Evolutionary conservation across 1,284 basidiomycete genomes (phyloP).

Genomic region (Sphagnurus paluster): DNA sequence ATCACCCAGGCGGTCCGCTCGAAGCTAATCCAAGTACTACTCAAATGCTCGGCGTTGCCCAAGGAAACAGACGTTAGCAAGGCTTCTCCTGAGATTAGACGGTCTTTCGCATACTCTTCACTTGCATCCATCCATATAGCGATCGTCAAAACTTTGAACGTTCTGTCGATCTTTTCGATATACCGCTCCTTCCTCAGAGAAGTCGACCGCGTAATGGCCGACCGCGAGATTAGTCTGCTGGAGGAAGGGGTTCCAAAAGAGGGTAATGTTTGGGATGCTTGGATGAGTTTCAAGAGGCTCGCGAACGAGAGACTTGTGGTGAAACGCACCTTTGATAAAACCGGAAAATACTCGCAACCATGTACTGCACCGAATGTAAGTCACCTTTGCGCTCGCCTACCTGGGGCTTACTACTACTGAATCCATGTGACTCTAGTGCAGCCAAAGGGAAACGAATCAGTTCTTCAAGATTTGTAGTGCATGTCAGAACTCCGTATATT

Average conservation of each 20-base stretch:
- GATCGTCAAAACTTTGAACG: background rate
- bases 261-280: slow-evolving; percentile 3
- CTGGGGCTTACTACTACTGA: background rate
- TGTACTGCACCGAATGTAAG: slow-evolving; percentile 11
- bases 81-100: background rate
- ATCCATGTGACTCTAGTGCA: slow-evolving; percentile 2
- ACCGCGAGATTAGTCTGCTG: slow-evolving; percentile 6
- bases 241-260: slow-evolving; percentile 5
- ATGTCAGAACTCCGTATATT: slow-evolving; percentile 14
- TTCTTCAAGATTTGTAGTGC: slow-evolving; percentile 9
- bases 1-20: slow-evolving; percentile 8
- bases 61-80: background rate
- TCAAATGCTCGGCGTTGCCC: background rate
- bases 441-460: slow-evolving; percentile 7
- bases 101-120: background rate
- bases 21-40: slow-evolving; percentile 1
- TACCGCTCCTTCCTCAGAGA: slow-evolving; percentile 13
- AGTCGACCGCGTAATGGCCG: slow-evolving; percentile 6
- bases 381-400: background rate
- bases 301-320: background rate
- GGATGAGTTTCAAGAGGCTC: slow-evolving; percentile 4
- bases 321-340: slow-evolving; percentile 12
- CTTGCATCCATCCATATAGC: background rate
- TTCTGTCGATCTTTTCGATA: slow-evolving; percentile 7
- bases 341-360: slow-evolving; percentile 12